These are phyloP conservation scores for Nicotiana knightiana DNA, from an alignment of 257 asterid species.

Conservation along the genomic window DNA sequence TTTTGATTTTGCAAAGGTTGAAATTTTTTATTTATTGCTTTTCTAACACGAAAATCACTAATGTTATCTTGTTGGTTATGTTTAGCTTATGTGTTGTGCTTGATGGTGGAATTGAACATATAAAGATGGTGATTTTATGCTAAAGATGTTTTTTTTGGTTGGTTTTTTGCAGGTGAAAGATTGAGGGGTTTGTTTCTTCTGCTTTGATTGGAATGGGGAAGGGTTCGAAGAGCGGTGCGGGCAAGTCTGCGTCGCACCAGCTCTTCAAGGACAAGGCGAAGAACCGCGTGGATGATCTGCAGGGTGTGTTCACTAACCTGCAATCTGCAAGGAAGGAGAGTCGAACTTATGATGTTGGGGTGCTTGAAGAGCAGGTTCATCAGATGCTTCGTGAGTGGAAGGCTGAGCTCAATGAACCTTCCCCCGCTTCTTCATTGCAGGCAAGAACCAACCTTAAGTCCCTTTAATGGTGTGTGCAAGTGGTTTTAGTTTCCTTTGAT, in stretches of 20 bases:
- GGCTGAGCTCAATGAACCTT: constrained; percentile 82
- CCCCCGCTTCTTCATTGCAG: constrained; percentile 98
- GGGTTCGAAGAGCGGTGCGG: constrained; percentile 70
- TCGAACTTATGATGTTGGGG: constrained; percentile 59
- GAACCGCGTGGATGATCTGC: constrained; percentile 92
- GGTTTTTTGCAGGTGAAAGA: constrained; percentile 29
- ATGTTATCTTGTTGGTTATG: neutral
- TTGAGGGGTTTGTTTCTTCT: constrained; percentile 20
- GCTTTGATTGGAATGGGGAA: constrained; percentile 54
- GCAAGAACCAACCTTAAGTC: constrained; percentile 20
- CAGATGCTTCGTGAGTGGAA: constrained; percentile 99
- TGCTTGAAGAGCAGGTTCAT: constrained; percentile 95
- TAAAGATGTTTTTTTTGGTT: neutral
- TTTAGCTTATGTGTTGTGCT: neutral
- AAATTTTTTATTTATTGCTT: neutral
- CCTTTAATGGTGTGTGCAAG: neutral
- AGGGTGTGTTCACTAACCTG: constrained; percentile 79
- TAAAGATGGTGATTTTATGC: neutral
- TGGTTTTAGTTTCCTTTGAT: neutral
- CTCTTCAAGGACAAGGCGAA: constrained; percentile 92
- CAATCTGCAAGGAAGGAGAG: constrained; percentile 94
- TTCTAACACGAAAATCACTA: neutral
- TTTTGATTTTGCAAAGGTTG: neutral
- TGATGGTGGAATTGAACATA: neutral
- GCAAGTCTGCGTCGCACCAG: constrained; percentile 80